Conservation (phyloP, 2,329 filamentous ascomycete species). For the Sarocladium kiliense region DNA sequence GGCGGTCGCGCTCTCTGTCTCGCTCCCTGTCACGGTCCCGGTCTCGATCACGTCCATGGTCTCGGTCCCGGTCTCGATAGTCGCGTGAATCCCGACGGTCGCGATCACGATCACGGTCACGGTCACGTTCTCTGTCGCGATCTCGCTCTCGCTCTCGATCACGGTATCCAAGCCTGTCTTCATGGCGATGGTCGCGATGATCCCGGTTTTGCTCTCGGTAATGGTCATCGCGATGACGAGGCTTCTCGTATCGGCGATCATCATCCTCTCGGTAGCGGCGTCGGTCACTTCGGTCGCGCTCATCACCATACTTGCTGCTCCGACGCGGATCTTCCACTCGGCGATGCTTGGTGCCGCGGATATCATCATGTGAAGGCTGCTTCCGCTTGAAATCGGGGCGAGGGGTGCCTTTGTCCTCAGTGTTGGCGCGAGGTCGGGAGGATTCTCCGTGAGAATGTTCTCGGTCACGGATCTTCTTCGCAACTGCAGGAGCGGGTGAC, state of each 20-base stretch:
- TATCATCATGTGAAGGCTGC: constrained; percentile 45
- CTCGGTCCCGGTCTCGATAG: constrained; percentile 21
- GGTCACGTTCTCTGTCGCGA: constrained; percentile 19
- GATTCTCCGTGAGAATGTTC: constrained; percentile 32
- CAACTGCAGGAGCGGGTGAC: constrained; percentile 59
- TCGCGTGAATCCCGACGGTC: constrained; percentile 20
- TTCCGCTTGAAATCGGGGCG: constrained; percentile 57
- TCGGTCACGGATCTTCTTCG: constrained; percentile 41
- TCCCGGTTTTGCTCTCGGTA: constrained; percentile 14
- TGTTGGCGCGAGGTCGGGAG: constrained; percentile 44
- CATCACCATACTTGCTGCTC: constrained; percentile 29
- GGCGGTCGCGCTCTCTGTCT: constrained; percentile 19
- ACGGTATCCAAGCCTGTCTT: constrained; percentile 30
- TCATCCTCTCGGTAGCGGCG: constrained; percentile 25
- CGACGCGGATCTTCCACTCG: constrained; percentile 35
- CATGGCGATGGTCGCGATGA: constrained; percentile 13
- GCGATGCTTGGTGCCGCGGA: constrained; percentile 36
- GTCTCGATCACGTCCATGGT: constrained; percentile 16
- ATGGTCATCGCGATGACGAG: constrained; percentile 19
- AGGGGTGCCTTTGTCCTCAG: constrained; percentile 45
- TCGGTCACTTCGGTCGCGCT: constrained; percentile 29
- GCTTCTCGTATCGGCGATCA: constrained; percentile 17
- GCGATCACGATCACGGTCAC: constrained; percentile 17
- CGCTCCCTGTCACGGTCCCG: constrained; percentile 12
- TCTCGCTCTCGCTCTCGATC: constrained; percentile 27